Evolutionary conservation across 495 filamentous ascomycete genomes (phyloP).

Genomic region (Penicillium silybi): DNA sequence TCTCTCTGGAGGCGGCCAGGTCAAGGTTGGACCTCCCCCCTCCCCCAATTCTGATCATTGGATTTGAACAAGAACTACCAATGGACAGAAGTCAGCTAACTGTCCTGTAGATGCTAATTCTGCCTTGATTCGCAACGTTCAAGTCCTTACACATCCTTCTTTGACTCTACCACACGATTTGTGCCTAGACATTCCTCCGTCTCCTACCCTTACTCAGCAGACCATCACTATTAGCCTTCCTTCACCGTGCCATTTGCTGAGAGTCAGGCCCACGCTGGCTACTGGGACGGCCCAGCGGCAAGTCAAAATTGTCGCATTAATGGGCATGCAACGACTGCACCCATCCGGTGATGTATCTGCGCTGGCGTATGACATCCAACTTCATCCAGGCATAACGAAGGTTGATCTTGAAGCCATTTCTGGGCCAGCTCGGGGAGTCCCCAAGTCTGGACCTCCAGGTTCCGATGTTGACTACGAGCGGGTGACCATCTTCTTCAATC

Average conservation of each 20-base stretch:
- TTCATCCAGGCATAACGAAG: constrained; percentile 60
- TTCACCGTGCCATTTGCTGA: constrained; percentile 57
- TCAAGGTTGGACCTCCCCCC: constrained; percentile 41
- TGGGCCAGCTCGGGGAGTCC: constrained; percentile 54
- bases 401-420: constrained; percentile 64
- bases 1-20: constrained; percentile 44
- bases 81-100: constrained; percentile 4
- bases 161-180: constrained; percentile 52
- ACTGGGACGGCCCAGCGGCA: constrained; percentile 53
- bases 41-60: neutral
- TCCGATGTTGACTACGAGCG: constrained; percentile 66
- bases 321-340: constrained; percentile 43
- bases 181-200: constrained; percentile 56
- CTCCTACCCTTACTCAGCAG: constrained; percentile 58
- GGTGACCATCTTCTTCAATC: constrained; percentile 57
- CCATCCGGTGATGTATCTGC: constrained; percentile 41
- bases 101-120: constrained; percentile 38
- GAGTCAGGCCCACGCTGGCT: constrained; percentile 59
- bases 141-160: constrained; percentile 61
- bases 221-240: constrained; percentile 64
- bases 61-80: neutral
- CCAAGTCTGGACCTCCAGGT: constrained; percentile 44
- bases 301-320: constrained; percentile 60
- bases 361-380: constrained; percentile 56
- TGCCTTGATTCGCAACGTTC: constrained; percentile 62